phyloP scores from a whole-genome alignment of 2,329 filamentous ascomycete species.

The Penicillium sp. region DNA sequence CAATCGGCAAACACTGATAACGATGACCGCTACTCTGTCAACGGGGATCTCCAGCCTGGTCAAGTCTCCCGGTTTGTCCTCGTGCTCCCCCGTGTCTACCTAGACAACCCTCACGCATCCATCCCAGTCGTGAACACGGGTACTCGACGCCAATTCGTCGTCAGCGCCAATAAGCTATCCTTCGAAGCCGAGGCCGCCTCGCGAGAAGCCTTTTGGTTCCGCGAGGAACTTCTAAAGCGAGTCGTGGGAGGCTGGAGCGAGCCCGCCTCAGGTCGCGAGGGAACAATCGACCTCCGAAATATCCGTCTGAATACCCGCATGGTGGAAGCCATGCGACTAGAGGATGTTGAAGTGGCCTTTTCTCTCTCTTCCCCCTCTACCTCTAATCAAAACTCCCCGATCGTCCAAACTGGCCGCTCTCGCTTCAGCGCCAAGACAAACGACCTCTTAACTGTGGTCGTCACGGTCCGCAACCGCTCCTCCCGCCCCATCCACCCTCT shows the following conservation, averaged over 20 bases:
- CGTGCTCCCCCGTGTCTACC: conserved; percentile 67
- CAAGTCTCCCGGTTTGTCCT: conserved; percentile 69
- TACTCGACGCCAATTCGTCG: conserved; percentile 86
- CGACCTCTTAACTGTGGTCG: conserved; percentile 63
- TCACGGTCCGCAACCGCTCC: conserved; percentile 72
- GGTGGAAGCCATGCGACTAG: conserved; percentile 76
- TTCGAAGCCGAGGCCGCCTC: conserved; percentile 73
- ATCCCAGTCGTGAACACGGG: conserved; percentile 77
- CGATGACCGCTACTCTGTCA: conserved; percentile 30
- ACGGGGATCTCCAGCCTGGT: conserved; percentile 52
- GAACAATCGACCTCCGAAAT: conserved; percentile 69
- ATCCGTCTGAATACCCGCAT: conserved; percentile 71
- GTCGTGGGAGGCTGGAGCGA: conserved; percentile 69
- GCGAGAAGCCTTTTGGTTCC: conserved; percentile 86
- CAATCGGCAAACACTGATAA: conserved; percentile 19
- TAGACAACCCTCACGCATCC: conserved; percentile 69
- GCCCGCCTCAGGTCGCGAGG: conserved; percentile 54
- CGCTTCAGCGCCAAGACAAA: conserved; percentile 52
- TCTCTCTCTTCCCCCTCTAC: conserved; percentile 32
- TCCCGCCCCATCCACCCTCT: conserved; percentile 63
- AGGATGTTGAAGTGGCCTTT: conserved; percentile 67
- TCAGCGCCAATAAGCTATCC: conserved; percentile 72
- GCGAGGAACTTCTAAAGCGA: conserved; percentile 69
- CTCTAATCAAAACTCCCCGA: conserved; percentile 9
- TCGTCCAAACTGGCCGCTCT: conserved; percentile 42